Evolutionary conservation across 108 stramenopile genomes (phyloP), one percentile per base, ranked within the genome.

Genomic region (Skeletonema potamos): DNA sequence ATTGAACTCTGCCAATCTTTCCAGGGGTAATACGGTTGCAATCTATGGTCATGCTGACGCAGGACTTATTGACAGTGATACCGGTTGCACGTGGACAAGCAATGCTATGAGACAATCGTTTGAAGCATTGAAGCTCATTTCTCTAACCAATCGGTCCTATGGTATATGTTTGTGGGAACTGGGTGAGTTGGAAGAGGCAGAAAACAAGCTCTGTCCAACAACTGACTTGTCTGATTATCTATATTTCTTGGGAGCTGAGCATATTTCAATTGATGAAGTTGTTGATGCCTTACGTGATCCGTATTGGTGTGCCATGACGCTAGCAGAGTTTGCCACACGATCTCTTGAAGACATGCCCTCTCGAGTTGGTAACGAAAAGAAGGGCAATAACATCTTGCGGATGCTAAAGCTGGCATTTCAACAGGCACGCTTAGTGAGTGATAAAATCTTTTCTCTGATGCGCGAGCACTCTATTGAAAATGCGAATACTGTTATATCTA

Each of bases 151-250:
- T 32, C 64, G 64, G 8, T 46, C 41, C 2, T 54, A 33, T 32
- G 60, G 71, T 12, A 32, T 54, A 12, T 73, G 70, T 55, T 51
- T 67, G 6, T 72, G 71, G 78, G 64, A 79, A 43, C 4, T 68
- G 12, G 27, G 68, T 17, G 55, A 17, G n/a, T 57, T 64, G 1
- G 62, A 79, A 30, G 56, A 72, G 55, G 71, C 70, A 28, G 58
- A 63, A 18, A 37, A 64, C 33, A 46, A 1, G 28, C 17, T 73
- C 1, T 32, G 58, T 33, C n/a, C 68, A 62, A 54, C 78, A 59
- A 55, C 62, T 28, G 66, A 63, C 13, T 51, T 37, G 17, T 64
- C 78, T 24, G 67, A 72, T 12, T 34, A 68, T 5, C 24, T 59
- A 15, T 36, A 58, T 17, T 65, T 58, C 22, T 62, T 39, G 36